Evolutionary conservation across 2,329 filamentous ascomycete species (phyloP), one percentile per base, ranked within the genome.

Genomic region (Teratosphaeria gauchensis): DNA sequence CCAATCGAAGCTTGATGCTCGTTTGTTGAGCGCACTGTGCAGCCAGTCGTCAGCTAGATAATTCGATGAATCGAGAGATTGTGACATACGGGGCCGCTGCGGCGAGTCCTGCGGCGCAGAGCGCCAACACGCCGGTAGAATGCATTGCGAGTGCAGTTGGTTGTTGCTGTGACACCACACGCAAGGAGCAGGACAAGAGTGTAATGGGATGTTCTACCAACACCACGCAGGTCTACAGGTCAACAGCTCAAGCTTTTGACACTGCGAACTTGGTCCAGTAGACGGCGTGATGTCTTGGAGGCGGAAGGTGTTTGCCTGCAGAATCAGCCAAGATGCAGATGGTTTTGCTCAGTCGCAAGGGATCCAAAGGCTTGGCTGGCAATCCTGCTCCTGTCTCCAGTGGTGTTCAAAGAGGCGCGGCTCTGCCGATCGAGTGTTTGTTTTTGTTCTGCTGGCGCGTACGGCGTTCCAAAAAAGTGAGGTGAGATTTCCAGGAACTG

Each of bases 1-100:
- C 75, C 78, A 83, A 21, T 70, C 66, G 68, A 82, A 82, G 52
- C 65, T 69, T 3, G 74, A 74, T 30, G 64, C 54, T 19, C 59
- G 60, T 65, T 62, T 60, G 56, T 58, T 28, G 24, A 28, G 24
- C 24, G 24, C 24, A 28, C 24, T 28, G 4, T 28, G 24, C 24
- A 28, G 24, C 4, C 24, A 28, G 24, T 28, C 24, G 51, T 53
- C 24, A 53, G 51, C 24, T 33, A 4, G 24, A 28, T 12, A 16
- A 16, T 35, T 14, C 4, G 38, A 12, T 12, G 24, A 31, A 28
- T 24, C 14, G 21, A 53, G 28, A n/a, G 19, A 16, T 19, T 16
- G 21, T n/a, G 28, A 66, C 64, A 52, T 61, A 68, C 68, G 66
- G 68, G 55, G 63, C 64, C 59, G 68, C 66, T 32, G 58, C 54